Base-by-base conservation (phyloP, 768 basidiomycete species). In the Pisolithus marmoratus region DNA sequence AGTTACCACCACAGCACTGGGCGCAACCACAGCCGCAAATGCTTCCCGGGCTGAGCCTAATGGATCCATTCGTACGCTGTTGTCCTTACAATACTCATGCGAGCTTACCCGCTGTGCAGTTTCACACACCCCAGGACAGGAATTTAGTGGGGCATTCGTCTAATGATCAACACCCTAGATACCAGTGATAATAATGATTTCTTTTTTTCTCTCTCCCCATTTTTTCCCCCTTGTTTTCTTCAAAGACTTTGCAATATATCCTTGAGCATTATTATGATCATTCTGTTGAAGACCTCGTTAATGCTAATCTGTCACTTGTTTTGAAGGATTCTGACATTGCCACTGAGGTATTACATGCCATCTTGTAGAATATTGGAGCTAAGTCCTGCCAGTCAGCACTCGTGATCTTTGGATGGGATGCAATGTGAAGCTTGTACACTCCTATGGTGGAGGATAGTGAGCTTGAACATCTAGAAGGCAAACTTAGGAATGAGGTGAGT, bases 1-100 rank as follows among this genome's bases (percentile, higher is more conserved):
- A 77, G 48, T 62, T 73, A 51, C 60, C 50, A n/a, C 66, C 50
- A 9, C 71, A 72, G 46, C 80, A 82, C 48, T 85, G 83, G 84
- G 71, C 72, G 46, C 71, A 77, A n/a, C 62, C 76, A 47, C 71
- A 77, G n/a, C 62, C 76, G 37, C 66, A 67, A 17, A 63, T 77
- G 54, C 60, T 75, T 50, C 64, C 73, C 24, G 72, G 78, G 19
- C 58, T 77, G 47, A 78, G 83, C 58, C 72, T 78, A 14, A 73
- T 84, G 63, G 83, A 87, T 43, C 66, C 84, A 51, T 88, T 80
- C 65, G 87, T 90, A 67, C 72, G 84, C 71, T 5, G 22, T 48
- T 43, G 14, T 47, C 38, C 31, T 48, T 44, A 19, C 2, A 36
- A 48, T 50, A 41, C 45, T 52, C 43, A 22, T 48, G 4, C 22